phyloP scores from a whole-genome alignment of 2,329 filamentous ascomycete genomes.

The Cladosporium sp. region DNA sequence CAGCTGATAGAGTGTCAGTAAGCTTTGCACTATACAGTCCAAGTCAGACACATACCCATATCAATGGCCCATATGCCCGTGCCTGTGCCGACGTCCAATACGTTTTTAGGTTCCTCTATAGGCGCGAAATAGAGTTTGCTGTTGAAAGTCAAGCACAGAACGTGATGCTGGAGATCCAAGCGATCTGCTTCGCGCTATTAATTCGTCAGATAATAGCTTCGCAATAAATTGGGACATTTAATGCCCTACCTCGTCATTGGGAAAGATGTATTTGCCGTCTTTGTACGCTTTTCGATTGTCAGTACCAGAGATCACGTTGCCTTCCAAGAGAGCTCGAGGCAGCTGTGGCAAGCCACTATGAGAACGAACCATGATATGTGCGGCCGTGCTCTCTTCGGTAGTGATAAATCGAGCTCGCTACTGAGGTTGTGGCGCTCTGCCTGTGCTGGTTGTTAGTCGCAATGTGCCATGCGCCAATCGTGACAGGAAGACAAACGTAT shows the following conservation, averaged over 20 bases:
- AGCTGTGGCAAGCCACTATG: neutral
- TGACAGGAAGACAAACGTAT: conserved; percentile 24
- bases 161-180: conserved; percentile 39
- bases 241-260: conserved; percentile 35
- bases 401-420: conserved; percentile 35
- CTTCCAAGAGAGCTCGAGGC: neutral
- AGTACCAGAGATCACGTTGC: neutral
- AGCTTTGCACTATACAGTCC: neutral
- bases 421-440: conserved; percentile 30
- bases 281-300: conserved; percentile 30
- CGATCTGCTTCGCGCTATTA: conserved; percentile 33
- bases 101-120: conserved; percentile 37
- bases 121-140: conserved; percentile 46
- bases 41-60: conserved; percentile 33
- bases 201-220: conserved; percentile 5
- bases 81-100: conserved; percentile 51
- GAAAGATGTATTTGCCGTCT: conserved; percentile 39
- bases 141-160: conserved; percentile 45
- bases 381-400: conserved; percentile 35
- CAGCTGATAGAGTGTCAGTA: conserved; percentile 25
- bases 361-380: conserved; percentile 33
- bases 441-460: conserved; percentile 20
- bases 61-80: conserved; percentile 57
- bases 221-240: no score
- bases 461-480: neutral